Evolutionary conservation across 345 rosid species (phyloP).

Genomic region (Dipteronia dyeriana): DNA sequence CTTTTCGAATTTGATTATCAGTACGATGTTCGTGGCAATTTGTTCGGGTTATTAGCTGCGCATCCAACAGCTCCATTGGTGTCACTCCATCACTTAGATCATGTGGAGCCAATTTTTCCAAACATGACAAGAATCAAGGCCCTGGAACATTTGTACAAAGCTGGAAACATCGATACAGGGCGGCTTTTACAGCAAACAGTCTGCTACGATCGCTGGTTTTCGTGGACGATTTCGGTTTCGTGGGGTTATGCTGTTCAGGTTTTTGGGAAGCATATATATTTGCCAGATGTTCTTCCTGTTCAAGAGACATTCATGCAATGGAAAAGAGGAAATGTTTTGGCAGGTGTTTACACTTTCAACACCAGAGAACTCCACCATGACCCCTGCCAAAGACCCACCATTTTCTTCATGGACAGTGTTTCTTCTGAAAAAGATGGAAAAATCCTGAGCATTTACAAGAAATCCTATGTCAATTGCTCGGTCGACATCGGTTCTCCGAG

Average conservation of each 20-base stretch:
- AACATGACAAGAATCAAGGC: conserved; percentile 55
- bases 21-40: conserved; percentile 74
- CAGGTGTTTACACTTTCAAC: conserved; percentile 55
- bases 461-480: conserved; percentile 50
- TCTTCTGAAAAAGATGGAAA: conserved; percentile 25
- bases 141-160: conserved; percentile 51
- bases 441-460: conserved; percentile 52
- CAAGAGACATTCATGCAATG: conserved; percentile 72
- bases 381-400: conserved; percentile 68
- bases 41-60: conserved; percentile 68
- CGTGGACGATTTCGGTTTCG: conserved; percentile 80
- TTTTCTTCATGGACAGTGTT: conserved; percentile 58
- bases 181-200: conserved; percentile 74
- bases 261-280: conserved; percentile 34
- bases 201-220: conserved; percentile 74
- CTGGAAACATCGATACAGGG: conserved; percentile 58
- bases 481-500: conserved; percentile 49
- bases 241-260: conserved; percentile 92
- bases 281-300: conserved; percentile 50
- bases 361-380: conserved; percentile 51
- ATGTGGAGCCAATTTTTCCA: conserved; percentile 71
- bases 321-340: conserved; percentile 37
- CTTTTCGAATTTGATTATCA: conserved; percentile 18
- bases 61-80: conserved; percentile 77
- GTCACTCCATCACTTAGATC: conserved; percentile 73